A percentile compares a stretch with the other conserved stretches of the same genome.
Evolutionary conservation across 208 protist genomes (phyloP).

Genomic region (Trypanosoma avium): DNA sequence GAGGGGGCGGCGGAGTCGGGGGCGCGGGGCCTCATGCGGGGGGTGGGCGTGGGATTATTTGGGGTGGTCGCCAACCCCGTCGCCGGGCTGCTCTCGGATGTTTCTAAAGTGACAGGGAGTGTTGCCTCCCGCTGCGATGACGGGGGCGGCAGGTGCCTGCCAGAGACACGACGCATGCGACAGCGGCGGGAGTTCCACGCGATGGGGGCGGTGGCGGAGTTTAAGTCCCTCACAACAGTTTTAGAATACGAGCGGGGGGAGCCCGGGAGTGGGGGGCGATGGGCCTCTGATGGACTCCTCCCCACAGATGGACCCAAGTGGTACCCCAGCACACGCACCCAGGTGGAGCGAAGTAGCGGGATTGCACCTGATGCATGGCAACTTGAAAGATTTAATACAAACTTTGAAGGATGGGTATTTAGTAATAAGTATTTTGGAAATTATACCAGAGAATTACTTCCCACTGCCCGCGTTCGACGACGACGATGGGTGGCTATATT

Average conservation of each 20-base stretch:
- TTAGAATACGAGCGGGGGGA: constrained; percentile 76
- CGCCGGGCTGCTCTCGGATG: constrained; percentile 81
- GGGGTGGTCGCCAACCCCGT: constrained; percentile 86
- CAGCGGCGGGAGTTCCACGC: constrained; percentile 67
- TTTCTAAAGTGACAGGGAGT: constrained; percentile 60
- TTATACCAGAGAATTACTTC: constrained; percentile 43
- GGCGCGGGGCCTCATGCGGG: constrained; percentile 72
- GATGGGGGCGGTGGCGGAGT: constrained; percentile 72
- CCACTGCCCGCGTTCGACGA: constrained; percentile 50
- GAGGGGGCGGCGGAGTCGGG: constrained; percentile 82
- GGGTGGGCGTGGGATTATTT: constrained; percentile 81
- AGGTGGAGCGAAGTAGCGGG: constrained; percentile 22
- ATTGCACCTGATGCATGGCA: constrained; percentile 44
- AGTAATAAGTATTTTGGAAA: constrained; percentile 67
- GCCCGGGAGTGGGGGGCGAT: neutral
- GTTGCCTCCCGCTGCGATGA: constrained; percentile 65
- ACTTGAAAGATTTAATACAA: constrained; percentile 66
- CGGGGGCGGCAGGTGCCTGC: constrained; percentile 80
- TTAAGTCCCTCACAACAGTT: constrained; percentile 51
- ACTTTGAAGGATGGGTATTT: constrained; percentile 81
- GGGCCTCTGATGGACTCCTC: constrained; percentile 9
- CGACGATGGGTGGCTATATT: constrained; percentile 69
- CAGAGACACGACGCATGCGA: constrained; percentile 58
- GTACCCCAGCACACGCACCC: constrained; percentile 59
- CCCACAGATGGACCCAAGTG: constrained; percentile 56